phyloP scores from a whole-genome alignment of 306 rosid genomes.

The Pyrus pyrifolia region DNA sequence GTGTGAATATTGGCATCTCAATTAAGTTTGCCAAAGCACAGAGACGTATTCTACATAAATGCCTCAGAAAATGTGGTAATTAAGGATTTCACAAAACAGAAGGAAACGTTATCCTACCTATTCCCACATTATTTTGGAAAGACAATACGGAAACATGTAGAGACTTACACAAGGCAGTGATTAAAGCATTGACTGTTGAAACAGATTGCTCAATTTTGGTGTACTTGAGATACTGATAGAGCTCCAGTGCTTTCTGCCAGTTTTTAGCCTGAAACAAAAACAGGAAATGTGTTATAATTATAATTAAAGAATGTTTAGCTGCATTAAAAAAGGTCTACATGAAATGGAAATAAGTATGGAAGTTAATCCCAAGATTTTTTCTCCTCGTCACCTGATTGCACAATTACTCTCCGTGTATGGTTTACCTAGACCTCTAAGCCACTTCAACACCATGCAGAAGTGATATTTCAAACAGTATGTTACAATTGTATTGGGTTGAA shows the following conservation, averaged over 20 bases:
- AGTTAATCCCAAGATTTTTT: constrained; percentile 3
- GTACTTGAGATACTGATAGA: constrained; percentile 70
- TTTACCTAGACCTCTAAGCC: not conserved
- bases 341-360: not conserved
- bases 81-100: not conserved
- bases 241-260: constrained; percentile 82
- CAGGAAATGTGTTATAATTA: constrained; percentile 13
- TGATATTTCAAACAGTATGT: not conserved
- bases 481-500: not conserved
- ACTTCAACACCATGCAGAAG: not conserved
- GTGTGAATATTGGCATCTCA: constrained; percentile 13
- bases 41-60: not conserved
- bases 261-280: constrained; percentile 65
- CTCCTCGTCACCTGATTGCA: constrained; percentile 1
- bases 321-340: not conserved
- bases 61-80: not conserved
- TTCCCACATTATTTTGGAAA: not conserved
- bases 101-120: not conserved
- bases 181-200: constrained; percentile 87
- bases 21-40: not conserved
- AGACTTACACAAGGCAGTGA: constrained; percentile 87
- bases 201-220: constrained; percentile 49
- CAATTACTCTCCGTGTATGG: not conserved
- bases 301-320: constrained; percentile 7
- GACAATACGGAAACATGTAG: not conserved